phyloP scores from a whole-genome alignment of 2,329 filamentous ascomycete genomes.

The Drechslera avenae region DNA sequence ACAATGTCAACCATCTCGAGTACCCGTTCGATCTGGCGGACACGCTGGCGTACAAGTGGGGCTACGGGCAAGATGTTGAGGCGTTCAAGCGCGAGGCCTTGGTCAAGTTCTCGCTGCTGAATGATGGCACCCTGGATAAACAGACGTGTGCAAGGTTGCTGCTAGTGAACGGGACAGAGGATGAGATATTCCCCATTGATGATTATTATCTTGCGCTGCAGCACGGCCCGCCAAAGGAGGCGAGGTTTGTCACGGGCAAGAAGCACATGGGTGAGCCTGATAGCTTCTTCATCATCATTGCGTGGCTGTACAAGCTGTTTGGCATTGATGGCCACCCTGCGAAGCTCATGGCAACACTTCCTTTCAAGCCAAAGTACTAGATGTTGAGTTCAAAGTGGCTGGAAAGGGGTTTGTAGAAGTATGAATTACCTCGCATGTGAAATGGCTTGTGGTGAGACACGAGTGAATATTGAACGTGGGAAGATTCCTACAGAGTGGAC shows the following conservation, averaged over 20 bases:
- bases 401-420: too few relatives aligned
- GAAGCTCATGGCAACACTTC: slow-evolving; percentile 54
- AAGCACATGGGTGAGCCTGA: slow-evolving; percentile 61
- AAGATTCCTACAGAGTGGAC: too few relatives aligned
- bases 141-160: slow-evolving; percentile 56
- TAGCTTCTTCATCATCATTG: slow-evolving; percentile 55
- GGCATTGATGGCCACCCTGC: slow-evolving; percentile 50
- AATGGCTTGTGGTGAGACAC: too few relatives aligned
- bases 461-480: too few relatives aligned
- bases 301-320: slow-evolving; percentile 57
- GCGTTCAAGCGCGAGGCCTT: slow-evolving; percentile 56
- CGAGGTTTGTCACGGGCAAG: slow-evolving; percentile 49
- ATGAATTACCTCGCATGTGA: too few relatives aligned
- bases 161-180: slow-evolving; percentile 63
- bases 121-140: slow-evolving; percentile 60
- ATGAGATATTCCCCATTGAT: slow-evolving; percentile 67
- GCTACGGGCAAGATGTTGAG: slow-evolving; percentile 45
- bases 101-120: slow-evolving; percentile 59
- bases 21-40: slow-evolving; percentile 64
- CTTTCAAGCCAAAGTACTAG: slow-evolving; percentile 54
- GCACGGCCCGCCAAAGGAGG: slow-evolving; percentile 60
- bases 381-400: too few relatives aligned
- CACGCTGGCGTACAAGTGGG: slow-evolving; percentile 58
- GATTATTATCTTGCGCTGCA: slow-evolving; percentile 62
- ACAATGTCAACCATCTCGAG: slow-evolving; percentile 61